phyloP scores from a whole-genome alignment of 371 early-diverging fungal genomes.

The Coemansia sp. region DNA sequence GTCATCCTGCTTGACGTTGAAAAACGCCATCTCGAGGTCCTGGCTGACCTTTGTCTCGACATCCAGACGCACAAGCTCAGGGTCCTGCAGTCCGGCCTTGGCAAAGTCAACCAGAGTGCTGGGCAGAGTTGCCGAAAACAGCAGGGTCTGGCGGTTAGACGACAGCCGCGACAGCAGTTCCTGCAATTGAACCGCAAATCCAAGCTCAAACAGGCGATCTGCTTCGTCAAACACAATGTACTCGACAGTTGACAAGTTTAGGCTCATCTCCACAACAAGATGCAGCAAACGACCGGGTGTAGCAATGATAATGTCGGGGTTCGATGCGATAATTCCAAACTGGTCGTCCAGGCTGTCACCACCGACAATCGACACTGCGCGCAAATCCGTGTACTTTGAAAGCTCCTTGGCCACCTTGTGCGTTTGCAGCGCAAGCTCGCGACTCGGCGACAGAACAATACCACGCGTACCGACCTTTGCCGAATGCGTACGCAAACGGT shows the following conservation, averaged over 20 bases:
- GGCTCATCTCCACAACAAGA: conserved; percentile 91
- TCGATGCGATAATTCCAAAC: conserved; percentile 79
- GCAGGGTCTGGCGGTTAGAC: conserved; percentile 78
- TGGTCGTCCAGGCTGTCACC: conserved; percentile 95
- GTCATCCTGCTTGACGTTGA: conserved; percentile 75
- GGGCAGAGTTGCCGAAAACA: conserved; percentile 96
- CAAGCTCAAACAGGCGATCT: conserved; percentile 97
- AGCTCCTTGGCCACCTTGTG: conserved; percentile 88
- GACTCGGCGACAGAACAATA: conserved; percentile 85
- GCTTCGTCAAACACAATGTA: conserved; percentile 99
- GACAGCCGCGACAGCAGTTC: conserved; percentile 88
- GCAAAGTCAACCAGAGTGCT: conserved; percentile 92
- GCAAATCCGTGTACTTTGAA: conserved; percentile 86
- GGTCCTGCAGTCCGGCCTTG: conserved; percentile 91
- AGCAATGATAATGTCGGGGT: conserved; percentile 96
- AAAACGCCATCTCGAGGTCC: conserved; percentile 92
- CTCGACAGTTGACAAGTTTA: conserved; percentile 84
- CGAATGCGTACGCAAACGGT: conserved; percentile 83
- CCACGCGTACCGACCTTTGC: conserved; percentile 87
- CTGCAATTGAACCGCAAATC: conserved; percentile 93
- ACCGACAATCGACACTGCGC: conserved; percentile 90
- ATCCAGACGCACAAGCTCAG: conserved; percentile 89
- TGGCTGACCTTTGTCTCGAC: conserved; percentile 89
- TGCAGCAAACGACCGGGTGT: conserved; percentile 98
- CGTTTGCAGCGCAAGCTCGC: conserved; percentile 98